Evolutionary conservation across 2,329 filamentous ascomycete species (phyloP).

Genomic region (Ceratocystis papillata): DNA sequence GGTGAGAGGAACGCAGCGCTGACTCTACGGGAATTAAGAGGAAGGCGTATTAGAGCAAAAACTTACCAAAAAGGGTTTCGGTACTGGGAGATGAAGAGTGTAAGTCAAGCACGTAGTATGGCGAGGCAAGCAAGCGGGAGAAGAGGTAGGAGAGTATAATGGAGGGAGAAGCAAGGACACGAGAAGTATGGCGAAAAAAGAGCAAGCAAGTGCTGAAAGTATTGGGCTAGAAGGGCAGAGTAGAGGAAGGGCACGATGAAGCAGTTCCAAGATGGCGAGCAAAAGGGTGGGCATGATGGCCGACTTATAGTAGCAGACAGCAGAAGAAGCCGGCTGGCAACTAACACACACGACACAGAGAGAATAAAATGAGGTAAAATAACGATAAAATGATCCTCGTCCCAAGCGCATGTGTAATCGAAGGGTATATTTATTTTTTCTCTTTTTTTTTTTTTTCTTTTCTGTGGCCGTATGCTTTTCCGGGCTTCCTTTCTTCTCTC

Average conservation of each 20-base stretch:
- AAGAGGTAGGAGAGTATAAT: background rate
- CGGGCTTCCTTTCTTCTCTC: conserved; percentile 7
- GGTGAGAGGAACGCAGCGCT: background rate
- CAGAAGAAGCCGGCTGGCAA: background rate
- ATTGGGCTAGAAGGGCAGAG: background rate
- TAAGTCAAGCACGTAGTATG: conserved; percentile 7
- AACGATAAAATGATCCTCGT: no score
- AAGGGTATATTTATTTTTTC: no score
- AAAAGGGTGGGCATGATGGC: conserved; percentile 6
- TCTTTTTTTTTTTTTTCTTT: no score
- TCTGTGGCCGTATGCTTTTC: background rate
- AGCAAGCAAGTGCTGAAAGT: background rate
- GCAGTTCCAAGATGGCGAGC: background rate
- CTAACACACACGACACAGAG: background rate
- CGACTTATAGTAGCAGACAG: background rate
- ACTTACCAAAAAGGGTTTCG: background rate
- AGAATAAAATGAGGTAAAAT: conserved; percentile 6
- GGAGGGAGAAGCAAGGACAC: background rate
- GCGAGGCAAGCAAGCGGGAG: background rate
- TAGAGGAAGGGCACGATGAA: background rate
- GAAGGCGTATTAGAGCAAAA: background rate
- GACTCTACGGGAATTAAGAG: background rate
- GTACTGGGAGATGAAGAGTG: background rate
- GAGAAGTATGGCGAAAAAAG: background rate
- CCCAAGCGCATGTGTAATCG: no score